Evolutionary conservation across 441 rosid genomes (phyloP), one percentile per base, ranked within the genome.

Genomic region (Francoa sonchifolia): DNA sequence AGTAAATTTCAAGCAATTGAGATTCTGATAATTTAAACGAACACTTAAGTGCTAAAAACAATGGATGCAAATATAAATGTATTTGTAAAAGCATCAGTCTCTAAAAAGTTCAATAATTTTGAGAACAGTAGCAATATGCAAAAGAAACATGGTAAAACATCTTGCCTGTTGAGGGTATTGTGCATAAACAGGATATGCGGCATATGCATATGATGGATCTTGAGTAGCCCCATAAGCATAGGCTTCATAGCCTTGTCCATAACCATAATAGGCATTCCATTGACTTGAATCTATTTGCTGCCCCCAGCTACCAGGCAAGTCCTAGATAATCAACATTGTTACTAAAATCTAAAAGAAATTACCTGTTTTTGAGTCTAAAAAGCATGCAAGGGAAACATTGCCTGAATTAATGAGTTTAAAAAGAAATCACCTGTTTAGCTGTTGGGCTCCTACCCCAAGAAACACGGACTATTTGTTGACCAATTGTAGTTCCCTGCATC

Each of bases 211-310:
- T 12, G 96, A 85, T 33, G 94, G 98, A 61, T 82, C 98, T 21
- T 75, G 89, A 27, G 82, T 14, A 48, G 77, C 63, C 17, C 77
- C 94, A 65, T 89, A 89, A 43, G 55, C 82, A 71, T 79, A 85
- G 8, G 87, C 79, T 58, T 89, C 96, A 40, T 89, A 89, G 28
- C 94, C 92, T 65, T 89, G 98, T 28, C 84, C 94, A 57, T 89
- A 89, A 57, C 88, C 89, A 50, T 90, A 90, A 47, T 90, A 79
- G 10, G 89, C 87, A 48, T 50, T 68, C 96, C 98, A 89, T 23
- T 75, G 98, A 68, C 37, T 79, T 6, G 72, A 78, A 73, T 89
- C 96, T 20, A 75, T 78, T 71, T 79, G 94, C 50, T 74, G 55
- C 20, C 57, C 79, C 77, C 76, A 72, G 40, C 73, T 55, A 59